phyloP scores from a whole-genome alignment of 495 filamentous ascomycete genomes.

The Penicillium pulvis region DNA sequence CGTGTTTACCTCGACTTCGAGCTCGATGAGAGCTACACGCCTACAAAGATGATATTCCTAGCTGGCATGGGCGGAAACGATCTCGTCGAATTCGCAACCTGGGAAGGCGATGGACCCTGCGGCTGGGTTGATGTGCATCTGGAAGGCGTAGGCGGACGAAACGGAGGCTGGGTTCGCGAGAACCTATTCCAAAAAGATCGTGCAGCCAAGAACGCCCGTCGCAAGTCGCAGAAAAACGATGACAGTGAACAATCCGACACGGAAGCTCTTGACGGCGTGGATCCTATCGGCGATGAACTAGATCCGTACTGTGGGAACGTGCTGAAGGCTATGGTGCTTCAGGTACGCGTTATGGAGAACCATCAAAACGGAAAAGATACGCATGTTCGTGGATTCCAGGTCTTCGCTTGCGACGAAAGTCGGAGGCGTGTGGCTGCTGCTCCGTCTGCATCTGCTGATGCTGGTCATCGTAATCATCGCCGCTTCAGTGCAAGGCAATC shows the following conservation, averaged over 20 bases:
- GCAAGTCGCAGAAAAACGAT: slow-evolving; percentile 5
- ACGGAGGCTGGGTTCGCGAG: slow-evolving; percentile 39
- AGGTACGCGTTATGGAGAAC: slow-evolving; percentile 88
- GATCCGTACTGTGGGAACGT: slow-evolving; percentile 62
- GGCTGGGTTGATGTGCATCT: slow-evolving; percentile 90
- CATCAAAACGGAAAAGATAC: slow-evolving; percentile 99
- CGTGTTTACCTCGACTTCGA: slow-evolving; percentile 89
- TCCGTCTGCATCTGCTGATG: slow-evolving; percentile 43
- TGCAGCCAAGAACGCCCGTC: slow-evolving; percentile 15
- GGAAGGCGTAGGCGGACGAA: slow-evolving; percentile 59
- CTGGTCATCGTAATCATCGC: slow-evolving; percentile 28
- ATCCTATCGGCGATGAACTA: slow-evolving; percentile 21
- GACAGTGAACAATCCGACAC: slow-evolving; percentile 12
- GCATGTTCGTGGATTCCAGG: slow-evolving; percentile 89
- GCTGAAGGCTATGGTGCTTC: slow-evolving; percentile 81
- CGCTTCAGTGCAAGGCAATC: slow-evolving; percentile 35
- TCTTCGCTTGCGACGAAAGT: slow-evolving; percentile 74
- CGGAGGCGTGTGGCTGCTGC: slow-evolving; percentile 35
- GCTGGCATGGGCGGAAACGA: slow-evolving; percentile 89
- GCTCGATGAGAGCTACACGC: slow-evolving; percentile 95
- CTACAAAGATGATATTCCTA: slow-evolving; percentile 82
- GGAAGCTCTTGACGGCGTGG: background rate
- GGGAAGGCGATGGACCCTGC: slow-evolving; percentile 73
- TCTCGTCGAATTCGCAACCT: slow-evolving; percentile 76
- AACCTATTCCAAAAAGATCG: slow-evolving; percentile 11